A percentile compares a stretch with the other conserved stretches of the same genome.
phyloP scores from a whole-genome alignment of 2,329 filamentous ascomycete genomes.

The Ilyonectria sp. region DNA sequence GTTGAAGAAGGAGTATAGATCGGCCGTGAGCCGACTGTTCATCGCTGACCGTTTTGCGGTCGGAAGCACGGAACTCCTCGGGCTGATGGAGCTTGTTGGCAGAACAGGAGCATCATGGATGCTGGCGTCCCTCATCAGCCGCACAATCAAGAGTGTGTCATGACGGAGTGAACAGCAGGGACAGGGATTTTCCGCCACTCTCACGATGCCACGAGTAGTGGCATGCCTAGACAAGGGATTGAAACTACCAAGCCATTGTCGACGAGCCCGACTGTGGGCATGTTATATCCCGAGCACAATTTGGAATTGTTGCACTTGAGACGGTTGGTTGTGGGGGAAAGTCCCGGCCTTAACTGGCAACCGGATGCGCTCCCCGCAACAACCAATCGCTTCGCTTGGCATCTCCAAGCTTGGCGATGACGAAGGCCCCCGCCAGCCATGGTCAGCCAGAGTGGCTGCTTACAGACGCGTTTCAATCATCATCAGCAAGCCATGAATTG shows the following conservation, averaged over 20 bases:
- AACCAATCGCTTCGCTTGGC: slow-evolving; percentile 5
- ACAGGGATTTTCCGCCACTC: neutral
- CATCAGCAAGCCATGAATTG: slow-evolving; percentile 8
- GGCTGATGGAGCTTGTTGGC: slow-evolving; percentile 51
- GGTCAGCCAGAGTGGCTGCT: slow-evolving; percentile 29
- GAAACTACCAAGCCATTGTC: neutral
- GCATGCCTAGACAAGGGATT: neutral
- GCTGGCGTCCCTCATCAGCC: slow-evolving; percentile 37
- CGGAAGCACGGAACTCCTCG: slow-evolving; percentile 52
- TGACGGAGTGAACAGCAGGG: neutral
- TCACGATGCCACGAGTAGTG: neutral
- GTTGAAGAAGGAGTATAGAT: slow-evolving; percentile 54
- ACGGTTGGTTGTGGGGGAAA: neutral
- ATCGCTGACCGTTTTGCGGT: slow-evolving; percentile 60
- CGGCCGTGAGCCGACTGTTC: slow-evolving; percentile 59
- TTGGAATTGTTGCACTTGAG: neutral
- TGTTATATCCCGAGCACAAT: neutral
- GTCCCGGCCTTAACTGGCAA: slow-evolving; percentile 10
- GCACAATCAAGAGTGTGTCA: neutral
- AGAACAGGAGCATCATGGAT: slow-evolving; percentile 54
- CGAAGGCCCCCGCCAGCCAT: slow-evolving; percentile 25
- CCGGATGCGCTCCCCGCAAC: slow-evolving; percentile 18
- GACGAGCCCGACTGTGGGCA: neutral
- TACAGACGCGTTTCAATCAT: slow-evolving; percentile 23
- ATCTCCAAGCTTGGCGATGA: slow-evolving; percentile 23